Evolutionary conservation across 257 asterid species (phyloP), one percentile per base, ranked within the genome.

Genomic region (Plantago ovata): DNA sequence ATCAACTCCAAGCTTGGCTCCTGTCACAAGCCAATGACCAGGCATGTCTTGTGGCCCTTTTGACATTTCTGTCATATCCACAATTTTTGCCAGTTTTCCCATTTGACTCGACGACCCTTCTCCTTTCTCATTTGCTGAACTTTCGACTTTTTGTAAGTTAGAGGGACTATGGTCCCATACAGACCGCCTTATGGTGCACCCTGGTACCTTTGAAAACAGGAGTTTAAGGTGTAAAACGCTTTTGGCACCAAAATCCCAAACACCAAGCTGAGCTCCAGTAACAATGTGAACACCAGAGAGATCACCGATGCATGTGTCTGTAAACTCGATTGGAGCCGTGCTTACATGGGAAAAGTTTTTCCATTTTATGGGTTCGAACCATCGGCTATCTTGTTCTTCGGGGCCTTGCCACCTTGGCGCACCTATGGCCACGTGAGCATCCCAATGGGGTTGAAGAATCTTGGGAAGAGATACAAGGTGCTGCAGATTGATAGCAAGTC

Each of bases 1-100:
- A 66, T 93, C 97, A 32, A 93, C 95, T n/a, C 98, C 98, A 62
- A 93, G 96, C 81, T 93, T 93, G n/a, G 98, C 98, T 50, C 98
- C 98, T 0, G 98, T 93, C 9, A 93, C 95, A 66, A 93, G 32
- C 98, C 98, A 93, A 60, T 93, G 98, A 2, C 98, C 98, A 0
- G 98, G 98, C 64, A 83, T 75, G 69, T 93, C 98, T 45, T 89
- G 97, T 3, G 98, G 98, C 41, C 98, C 98, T 64, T 85, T 93
- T n/a, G 81, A 84, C 98, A 93, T 86, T 66, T 93, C 98, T 10
- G 97, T 82, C 81, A 79, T 76, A 63, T 93, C 98, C 58, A 93
- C 98, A 11, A 93, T 84, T 64, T 85, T 93, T 1, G 79, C 89
- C 70, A 93, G 72, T 69, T 93, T 92, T 11, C 96, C 86, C 16